Evolutionary conservation across 202 grass and related monocot species (phyloP).

Genomic region (Elaeis oleifera): DNA sequence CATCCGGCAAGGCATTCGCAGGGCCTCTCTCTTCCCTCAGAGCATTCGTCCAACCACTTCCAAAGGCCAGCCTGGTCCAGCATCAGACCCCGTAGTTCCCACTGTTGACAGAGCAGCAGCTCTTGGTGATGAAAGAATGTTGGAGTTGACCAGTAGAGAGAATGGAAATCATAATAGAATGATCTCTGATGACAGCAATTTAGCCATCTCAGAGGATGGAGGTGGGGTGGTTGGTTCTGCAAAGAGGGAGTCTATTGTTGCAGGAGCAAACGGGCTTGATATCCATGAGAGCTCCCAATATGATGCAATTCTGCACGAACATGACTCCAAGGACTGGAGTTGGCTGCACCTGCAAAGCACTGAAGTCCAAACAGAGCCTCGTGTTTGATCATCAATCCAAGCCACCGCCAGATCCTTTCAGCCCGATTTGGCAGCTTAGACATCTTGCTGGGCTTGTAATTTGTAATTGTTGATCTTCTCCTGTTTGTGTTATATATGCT

Average conservation of each 20-base stretch:
- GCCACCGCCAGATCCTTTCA: constrained; percentile 2
- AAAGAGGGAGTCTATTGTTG: not conserved
- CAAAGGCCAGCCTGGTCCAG: not conserved
- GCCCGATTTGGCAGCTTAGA: not conserved
- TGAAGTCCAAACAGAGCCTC: not conserved
- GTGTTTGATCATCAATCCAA: not conserved
- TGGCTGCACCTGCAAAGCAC: not conserved
- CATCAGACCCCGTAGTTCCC: not conserved
- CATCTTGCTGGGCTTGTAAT: no score
- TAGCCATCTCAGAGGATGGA: not conserved
- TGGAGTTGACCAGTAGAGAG: not conserved
- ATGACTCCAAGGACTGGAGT: not conserved
- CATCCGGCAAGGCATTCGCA: constrained; percentile 7
- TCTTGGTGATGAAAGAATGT: not conserved
- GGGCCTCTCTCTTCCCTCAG: constrained; percentile 14
- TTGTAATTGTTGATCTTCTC: no score
- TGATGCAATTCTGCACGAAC: not conserved
- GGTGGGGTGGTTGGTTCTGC: not conserved
- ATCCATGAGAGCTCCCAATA: not conserved
- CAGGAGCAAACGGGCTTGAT: not conserved
- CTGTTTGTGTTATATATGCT: no score
- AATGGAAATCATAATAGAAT: not conserved
- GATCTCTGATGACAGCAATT: not conserved
- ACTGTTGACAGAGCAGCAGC: not conserved
- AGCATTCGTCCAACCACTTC: constrained; percentile 15